A percentile compares a stretch with the other conserved stretches of the same genome.
Evolutionary conservation across 1,284 basidiomycete species (phyloP).

Genomic region (Pseudozyma sp.): DNA sequence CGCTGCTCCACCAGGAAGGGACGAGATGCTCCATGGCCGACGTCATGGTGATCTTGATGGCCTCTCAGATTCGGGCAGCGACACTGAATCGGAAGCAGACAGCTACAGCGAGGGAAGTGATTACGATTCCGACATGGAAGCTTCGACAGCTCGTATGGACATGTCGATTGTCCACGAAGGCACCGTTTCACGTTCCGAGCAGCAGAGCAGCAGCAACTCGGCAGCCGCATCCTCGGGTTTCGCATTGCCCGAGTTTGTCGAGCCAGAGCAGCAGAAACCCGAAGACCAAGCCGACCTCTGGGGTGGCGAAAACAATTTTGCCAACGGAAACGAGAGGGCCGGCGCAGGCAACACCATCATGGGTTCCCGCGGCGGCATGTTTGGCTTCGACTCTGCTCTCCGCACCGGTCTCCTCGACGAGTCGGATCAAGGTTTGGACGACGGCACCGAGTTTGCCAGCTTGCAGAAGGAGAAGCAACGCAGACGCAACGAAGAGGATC

Average conservation of each 20-base stretch:
- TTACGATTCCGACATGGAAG: conserved; percentile 40
- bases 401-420: conserved; percentile 40
- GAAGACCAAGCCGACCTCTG: conserved; percentile 49
- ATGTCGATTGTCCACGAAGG: conserved; percentile 33
- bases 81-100: conserved; percentile 41
- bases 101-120: conserved; percentile 42
- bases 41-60: conserved; percentile 25
- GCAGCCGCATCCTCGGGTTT: conserved; percentile 15
- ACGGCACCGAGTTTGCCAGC: conserved; percentile 37
- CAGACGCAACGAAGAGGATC: conserved; percentile 44
- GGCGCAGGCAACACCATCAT: conserved; percentile 48
- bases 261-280: conserved; percentile 45
- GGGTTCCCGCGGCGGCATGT: conserved; percentile 48
- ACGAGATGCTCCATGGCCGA: conserved; percentile 27
- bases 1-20: conserved; percentile 32
- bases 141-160: conserved; percentile 33
- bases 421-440: conserved; percentile 26
- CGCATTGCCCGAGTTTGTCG: conserved; percentile 36
- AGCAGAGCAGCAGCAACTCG: conserved; percentile 7
- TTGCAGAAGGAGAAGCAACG: conserved; percentile 32
- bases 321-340: conserved; percentile 49
- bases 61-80: conserved; percentile 34
- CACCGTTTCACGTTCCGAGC: conserved; percentile 4
- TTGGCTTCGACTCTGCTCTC: conserved; percentile 46
- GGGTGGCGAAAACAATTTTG: conserved; percentile 49